Base-by-base conservation (phyloP, 2,329 filamentous ascomycete genomes). In the Neoscytalidium dimidiatum region DNA sequence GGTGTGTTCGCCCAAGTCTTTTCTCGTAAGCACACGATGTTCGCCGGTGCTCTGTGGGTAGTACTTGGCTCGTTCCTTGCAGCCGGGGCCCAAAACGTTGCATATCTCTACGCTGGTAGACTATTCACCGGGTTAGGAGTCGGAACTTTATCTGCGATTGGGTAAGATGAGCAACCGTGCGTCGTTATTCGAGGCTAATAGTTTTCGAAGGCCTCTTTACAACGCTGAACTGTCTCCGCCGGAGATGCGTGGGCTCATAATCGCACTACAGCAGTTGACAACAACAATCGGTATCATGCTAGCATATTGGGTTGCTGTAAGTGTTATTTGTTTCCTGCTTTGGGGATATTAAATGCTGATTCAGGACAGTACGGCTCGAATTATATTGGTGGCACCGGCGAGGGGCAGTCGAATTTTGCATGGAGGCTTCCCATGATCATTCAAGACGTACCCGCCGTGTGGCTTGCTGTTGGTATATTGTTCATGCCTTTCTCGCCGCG, bases 11-110 rank as follows among this genome's bases (percentile, higher is more conserved):
- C 81, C 49, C 82, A 84, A 64, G 72, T 84, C 21, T 81, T 84
- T 64, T 82, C 79, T 0, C 74, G 82, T 46, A 85, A 84, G 68
- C 81, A 83, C 67, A 84, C 83, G 65, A 85, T 85, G 79, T 82
- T 84, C 66, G 75, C 73, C 9, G 82, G 80, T 1, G 83, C 80
- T 66, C 74, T 73, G 48, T 83, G 82, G 81, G 81, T 73, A 58
- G 66, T 71, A 58, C 66, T 72, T 60, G 69, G 74, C 43, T 71
- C 68, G 48, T 84, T 82, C 56, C 71, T 84, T 3, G 82, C 83
- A 65, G 71, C 75, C 13, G 81, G 82, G 3, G 82, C 82, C 3
- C 70, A 75, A 0, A 71, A 82, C 61, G 29, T 44, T 31, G 56
- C 38, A 31, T 60, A 31, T 17, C 74, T 84, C 0, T 84, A 83